Evolutionary conservation across 306 rosid genomes (phyloP), one percentile per base, ranked within the genome.

Genomic region (Rosa persica): DNA sequence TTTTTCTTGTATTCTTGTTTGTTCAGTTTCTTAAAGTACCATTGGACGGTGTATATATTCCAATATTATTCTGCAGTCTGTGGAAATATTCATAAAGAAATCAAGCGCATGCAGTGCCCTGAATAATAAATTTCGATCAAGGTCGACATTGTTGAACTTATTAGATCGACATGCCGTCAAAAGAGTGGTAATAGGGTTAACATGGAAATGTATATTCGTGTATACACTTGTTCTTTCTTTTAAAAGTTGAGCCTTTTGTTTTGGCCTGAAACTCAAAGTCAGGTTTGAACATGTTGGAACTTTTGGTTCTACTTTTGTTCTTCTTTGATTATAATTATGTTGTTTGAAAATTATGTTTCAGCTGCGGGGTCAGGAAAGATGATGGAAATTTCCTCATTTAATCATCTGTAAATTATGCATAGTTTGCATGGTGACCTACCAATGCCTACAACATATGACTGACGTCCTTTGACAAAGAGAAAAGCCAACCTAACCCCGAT

Each of bases 81-180:
- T 4, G 38, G 51, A 19, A 2, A 43, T 11, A 7, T 51, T 74
- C 27, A 2, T 49, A 74, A 42, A 46, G 23, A 55, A 72, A 43
- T 9, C 22, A 57, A 57, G 64, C 15, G 52, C 73, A 38, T 39
- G 12, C 30, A 5, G 11, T 13, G 15, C 19, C 11, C 6, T 39
- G 48, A 75, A 54, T 75, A 67, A 20, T 55, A 49, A 52, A 25
- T 20, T 44, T 16, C 17, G 38, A 22, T 19, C 30, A 34, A 17
- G 44, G 83, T 62, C 72, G 57, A 54, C 83, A 39, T 17, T 60
- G 81, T 83, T 83, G 86, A 82, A 78, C 38, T 72, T 78, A 16
- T 8, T 11, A 54, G 60, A 54, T 54, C 60, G 60, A 51, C 55
- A 13, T 51, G 55, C 55, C 19, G n/a, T 16, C 55, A 49, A 48